Evolutionary conservation across 805 yeast species (phyloP), one percentile per base, ranked within the genome.

Genomic region (Debaryomyces tyrocola): DNA sequence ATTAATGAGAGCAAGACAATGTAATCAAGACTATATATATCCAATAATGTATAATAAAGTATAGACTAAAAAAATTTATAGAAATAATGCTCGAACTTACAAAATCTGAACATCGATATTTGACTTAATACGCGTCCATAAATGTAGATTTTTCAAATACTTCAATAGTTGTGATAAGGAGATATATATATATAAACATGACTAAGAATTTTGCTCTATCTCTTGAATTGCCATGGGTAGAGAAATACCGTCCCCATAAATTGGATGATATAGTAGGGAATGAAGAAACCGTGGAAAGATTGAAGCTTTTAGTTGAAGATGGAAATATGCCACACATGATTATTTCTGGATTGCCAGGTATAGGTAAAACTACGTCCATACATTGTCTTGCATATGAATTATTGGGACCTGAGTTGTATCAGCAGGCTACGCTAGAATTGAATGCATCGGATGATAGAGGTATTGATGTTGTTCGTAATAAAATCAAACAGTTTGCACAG

Each of bases 371-470:
- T 2, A 94, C 99, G 0, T 86, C 97, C 2, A 82, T 94, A 5
- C 88, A 87, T 50, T 91, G 97, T 69, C 77, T 94, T 24, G 97
- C 98, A 0, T 78, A 81, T 43, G 96, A 87, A 59, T 67, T 94
- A 36, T 73, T 94, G 27, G 96, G 96, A 0, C 69, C 67, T 4
- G 79, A 79, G 15, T 70, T 82, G 20, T 84, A 84, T 56, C 73
- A 75, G 33, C 92, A 86, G 53, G 99, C 96, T 0, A 92, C 92
- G 0, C 69, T 94, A 47, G 99, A 94, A 66, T 73, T 94, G 60
- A 94, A 94, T 64, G 99, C 99, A 1, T 86, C 96, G 1, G 99
- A 94, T 63, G 98, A 94, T 63, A 79, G 99, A 72, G 99, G 99
- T 52, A 94, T 94, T 43, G 99, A 94, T 43, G 96, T 91, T 20